A percentile compares a stretch with the other conserved stretches of the same genome.
Evolutionary conservation across 495 filamentous ascomycete genomes (phyloP).

Genomic region (Articulospora tetracladia): DNA sequence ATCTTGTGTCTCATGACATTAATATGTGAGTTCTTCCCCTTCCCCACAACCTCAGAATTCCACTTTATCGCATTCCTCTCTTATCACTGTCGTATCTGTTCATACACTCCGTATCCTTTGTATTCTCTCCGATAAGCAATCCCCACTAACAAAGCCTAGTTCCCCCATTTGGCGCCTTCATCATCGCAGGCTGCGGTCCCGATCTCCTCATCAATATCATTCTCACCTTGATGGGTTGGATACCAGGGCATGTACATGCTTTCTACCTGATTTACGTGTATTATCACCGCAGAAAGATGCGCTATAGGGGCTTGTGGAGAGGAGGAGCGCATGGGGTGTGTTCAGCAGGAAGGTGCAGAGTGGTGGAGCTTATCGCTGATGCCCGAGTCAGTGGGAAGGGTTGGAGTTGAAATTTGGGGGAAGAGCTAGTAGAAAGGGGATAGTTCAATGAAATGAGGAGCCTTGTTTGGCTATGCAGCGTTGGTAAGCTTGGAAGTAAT

Average conservation of each 20-base stretch:
- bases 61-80: background rate
- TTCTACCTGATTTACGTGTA: conserved; percentile 92
- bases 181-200: conserved; percentile 81
- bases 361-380: conserved; percentile 43
- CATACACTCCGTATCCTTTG: too few species aligned
- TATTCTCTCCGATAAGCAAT: background rate
- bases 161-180: conserved; percentile 80
- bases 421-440: too few species aligned
- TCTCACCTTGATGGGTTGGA: conserved; percentile 76
- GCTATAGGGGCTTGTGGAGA: conserved; percentile 42
- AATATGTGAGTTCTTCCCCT: background rate
- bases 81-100: background rate
- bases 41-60: background rate
- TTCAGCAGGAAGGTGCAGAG: conserved; percentile 77
- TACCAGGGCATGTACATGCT: conserved; percentile 83
- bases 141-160: conserved; percentile 25
- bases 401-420: too few species aligned
- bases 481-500: too few species aligned
- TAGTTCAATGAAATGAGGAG: too few species aligned
- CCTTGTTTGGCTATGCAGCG: too few species aligned
- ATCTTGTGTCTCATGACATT: background rate
- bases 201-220: conserved; percentile 92
- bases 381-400: background rate
- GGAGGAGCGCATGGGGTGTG: conserved; percentile 60
- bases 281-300: conserved; percentile 65